Evolutionary conservation across 2,329 filamentous ascomycete genomes (phyloP).

Genomic region (Fragosphaeria purpurea): DNA sequence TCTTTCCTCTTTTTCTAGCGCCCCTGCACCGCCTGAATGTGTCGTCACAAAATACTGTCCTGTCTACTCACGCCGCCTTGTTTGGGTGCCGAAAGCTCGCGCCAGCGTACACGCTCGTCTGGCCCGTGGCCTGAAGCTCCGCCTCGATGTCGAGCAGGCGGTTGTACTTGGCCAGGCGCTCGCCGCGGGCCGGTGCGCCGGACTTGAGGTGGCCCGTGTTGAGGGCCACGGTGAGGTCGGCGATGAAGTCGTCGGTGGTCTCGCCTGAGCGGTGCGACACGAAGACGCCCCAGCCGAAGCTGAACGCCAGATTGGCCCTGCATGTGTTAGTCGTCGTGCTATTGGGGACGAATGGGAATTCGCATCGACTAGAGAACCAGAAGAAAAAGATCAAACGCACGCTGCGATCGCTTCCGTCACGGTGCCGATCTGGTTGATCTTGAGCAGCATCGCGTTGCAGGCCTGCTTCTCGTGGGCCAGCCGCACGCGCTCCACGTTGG

Average conservation of each 20-base stretch:
- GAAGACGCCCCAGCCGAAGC: constrained; percentile 28
- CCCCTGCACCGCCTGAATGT: no score
- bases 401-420: constrained; percentile 29
- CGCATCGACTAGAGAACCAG: neutral
- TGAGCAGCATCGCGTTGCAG: constrained; percentile 30
- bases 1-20: no score
- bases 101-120: constrained; percentile 19
- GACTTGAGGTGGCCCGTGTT: constrained; percentile 30
- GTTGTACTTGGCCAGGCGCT: constrained; percentile 33
- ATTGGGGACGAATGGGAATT: neutral
- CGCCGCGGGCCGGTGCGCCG: constrained; percentile 28
- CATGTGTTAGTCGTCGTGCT: neutral
- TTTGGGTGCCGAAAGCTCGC: constrained; percentile 15
- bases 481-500: constrained; percentile 25
- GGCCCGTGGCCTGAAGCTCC: constrained; percentile 12
- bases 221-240: constrained; percentile 29
- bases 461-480: constrained; percentile 26
- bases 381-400: constrained; percentile 14
- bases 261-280: constrained; percentile 33
- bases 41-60: no score
- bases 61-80: neutral
- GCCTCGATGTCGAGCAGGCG: constrained; percentile 32
- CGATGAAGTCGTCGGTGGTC: constrained; percentile 33
- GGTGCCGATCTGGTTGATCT: constrained; percentile 33
- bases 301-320: constrained; percentile 22